Evolutionary conservation across 306 rosid genomes (phyloP).

Genomic region (Herpetospermum pedunculosum): DNA sequence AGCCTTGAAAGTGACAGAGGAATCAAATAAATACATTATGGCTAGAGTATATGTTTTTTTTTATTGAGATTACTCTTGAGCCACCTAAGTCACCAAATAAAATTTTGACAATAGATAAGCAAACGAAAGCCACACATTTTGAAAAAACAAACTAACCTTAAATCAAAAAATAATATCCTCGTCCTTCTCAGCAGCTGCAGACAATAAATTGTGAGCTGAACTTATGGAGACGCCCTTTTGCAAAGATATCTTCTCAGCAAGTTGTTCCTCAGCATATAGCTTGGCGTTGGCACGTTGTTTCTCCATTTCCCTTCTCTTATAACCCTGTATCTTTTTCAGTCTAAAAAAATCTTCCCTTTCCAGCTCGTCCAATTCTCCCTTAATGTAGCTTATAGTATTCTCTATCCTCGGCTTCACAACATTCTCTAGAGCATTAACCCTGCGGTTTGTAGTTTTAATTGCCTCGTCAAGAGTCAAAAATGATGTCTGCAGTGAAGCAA

Average conservation of each 20-base stretch:
- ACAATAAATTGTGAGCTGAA: slow-evolving; percentile 49
- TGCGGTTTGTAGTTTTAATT: slow-evolving; percentile 84
- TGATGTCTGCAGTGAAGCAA: slow-evolving; percentile 91
- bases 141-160: not conserved
- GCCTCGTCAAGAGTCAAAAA: slow-evolving; percentile 88
- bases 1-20: slow-evolving; percentile 9
- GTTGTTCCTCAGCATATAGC: slow-evolving; percentile 41
- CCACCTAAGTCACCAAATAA: slow-evolving; percentile 2
- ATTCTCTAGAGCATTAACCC: slow-evolving; percentile 87
- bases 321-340: slow-evolving; percentile 89
- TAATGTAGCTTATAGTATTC: slow-evolving; percentile 75
- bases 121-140: slow-evolving; percentile 5
- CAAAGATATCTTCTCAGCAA: slow-evolving; percentile 37
- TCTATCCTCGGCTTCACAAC: slow-evolving; percentile 84
- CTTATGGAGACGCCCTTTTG: slow-evolving; percentile 40
- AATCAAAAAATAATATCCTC: slow-evolving; percentile 69
- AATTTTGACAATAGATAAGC: not conserved
- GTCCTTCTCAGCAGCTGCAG: slow-evolving; percentile 42
- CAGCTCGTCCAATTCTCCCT: slow-evolving; percentile 87
- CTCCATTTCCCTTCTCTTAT: slow-evolving; percentile 73
- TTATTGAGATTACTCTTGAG: slow-evolving; percentile 4
- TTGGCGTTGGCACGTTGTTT: slow-evolving; percentile 40
- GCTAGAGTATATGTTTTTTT: not conserved
- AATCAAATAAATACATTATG: slow-evolving; percentile 2
- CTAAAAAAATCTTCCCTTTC: slow-evolving; percentile 96